Conservation (phyloP, 345 rosid species). For the Excoecaria agallocha region DNA sequence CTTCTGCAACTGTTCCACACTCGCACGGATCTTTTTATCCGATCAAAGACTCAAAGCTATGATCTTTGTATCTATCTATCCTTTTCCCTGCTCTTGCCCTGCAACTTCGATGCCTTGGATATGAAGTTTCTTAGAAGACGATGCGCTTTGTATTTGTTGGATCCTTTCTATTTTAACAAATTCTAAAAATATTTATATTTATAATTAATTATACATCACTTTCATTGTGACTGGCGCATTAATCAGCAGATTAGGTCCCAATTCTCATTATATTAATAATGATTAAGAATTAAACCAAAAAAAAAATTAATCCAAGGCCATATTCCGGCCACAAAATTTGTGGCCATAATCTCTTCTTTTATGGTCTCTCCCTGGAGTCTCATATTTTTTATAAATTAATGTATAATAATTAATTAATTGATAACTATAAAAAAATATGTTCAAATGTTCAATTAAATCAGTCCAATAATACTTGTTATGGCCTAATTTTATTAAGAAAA, state of each 20-base stretch:
- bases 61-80: not conserved
- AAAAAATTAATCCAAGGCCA: no score
- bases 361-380: no score
- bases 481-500: no score
- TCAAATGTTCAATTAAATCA: no score
- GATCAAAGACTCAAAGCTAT: not conserved
- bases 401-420: no score
- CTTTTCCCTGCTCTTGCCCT: not conserved
- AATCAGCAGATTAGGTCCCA: constrained; percentile 7
- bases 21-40: no score
- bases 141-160: not conserved
- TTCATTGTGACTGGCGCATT: constrained; percentile 5
- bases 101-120: not conserved
- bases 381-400: no score
- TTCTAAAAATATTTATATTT: not conserved
- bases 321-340: no score
- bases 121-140: not conserved
- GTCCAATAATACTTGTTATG: no score
- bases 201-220: not conserved
- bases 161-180: not conserved
- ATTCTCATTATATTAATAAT: not conserved
- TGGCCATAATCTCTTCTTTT: no score
- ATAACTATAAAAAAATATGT: no score
- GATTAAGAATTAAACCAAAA: no score
- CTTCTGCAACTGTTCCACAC: not conserved